A percentile compares a stretch with the other conserved stretches of the same genome.
These are phyloP conservation scores for Rhynchospora breviuscula DNA, from an alignment of 176 grass and related monocot species.

Conservation along the genomic window DNA sequence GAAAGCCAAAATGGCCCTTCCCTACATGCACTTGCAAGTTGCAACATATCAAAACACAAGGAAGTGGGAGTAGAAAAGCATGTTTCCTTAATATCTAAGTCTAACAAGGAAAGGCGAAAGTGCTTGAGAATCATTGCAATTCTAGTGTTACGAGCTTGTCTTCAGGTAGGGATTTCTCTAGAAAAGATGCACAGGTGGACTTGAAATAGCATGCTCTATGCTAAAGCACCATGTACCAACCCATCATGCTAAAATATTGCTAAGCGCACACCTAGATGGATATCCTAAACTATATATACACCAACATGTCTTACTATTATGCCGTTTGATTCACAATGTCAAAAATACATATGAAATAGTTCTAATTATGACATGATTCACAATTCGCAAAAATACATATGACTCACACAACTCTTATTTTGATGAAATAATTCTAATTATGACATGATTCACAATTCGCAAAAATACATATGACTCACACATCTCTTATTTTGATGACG, in stretches of 20 bases:
- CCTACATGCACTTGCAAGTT: no score
- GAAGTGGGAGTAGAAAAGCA: not conserved
- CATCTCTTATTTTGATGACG: no score
- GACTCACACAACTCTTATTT: no score
- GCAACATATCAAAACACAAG: not conserved
- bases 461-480: no score
- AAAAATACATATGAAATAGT: not conserved
- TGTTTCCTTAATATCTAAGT: slow-evolving; percentile 13
- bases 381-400: no score
- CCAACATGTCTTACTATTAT: not conserved
- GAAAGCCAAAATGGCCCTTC: no score
- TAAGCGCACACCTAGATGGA: not conserved
- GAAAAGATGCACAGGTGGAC: not conserved
- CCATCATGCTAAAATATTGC: not conserved
- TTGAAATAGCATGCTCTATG: no score
- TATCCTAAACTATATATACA: not conserved
- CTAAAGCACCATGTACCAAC: not conserved
- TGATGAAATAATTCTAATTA: no score
- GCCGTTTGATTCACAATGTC: not conserved
- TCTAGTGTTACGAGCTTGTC: not conserved
- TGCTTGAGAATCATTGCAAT: not conserved
- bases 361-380: no score
- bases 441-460: no score
- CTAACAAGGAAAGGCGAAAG: not conserved
- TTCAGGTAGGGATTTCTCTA: not conserved